These are phyloP conservation scores for Beta lomatogona DNA, from an alignment of 179 eudicot genomes.

Conservation along the genomic window DNA sequence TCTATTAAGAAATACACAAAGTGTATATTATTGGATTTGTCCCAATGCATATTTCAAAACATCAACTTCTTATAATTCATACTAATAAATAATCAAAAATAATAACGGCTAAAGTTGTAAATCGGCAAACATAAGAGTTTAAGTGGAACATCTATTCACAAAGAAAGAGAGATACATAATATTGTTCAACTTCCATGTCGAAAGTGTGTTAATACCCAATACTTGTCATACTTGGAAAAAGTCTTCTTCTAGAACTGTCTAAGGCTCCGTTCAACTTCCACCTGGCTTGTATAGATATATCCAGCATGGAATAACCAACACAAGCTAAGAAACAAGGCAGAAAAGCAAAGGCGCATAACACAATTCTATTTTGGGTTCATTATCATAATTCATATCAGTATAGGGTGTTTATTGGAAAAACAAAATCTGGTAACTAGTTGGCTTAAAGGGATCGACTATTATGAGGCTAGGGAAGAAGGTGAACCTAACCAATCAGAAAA, in stretches of 20 bases:
- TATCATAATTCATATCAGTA: background rate
- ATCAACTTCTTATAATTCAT: too few relatives aligned
- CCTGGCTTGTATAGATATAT: background rate
- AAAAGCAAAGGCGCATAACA: background rate
- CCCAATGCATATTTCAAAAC: too few relatives aligned
- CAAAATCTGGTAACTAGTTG: background rate
- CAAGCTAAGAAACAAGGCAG: background rate
- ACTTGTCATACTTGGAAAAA: background rate
- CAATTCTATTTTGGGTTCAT: background rate
- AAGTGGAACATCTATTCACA: too few relatives aligned
- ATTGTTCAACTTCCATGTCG: too few relatives aligned
- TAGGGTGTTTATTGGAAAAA: background rate
- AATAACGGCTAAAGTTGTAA: too few relatives aligned
- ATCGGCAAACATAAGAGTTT: too few relatives aligned
- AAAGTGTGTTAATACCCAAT: background rate
- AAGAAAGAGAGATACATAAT: too few relatives aligned
- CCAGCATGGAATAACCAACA: background rate
- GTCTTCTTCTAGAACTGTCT: background rate
- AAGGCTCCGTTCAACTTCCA: background rate
- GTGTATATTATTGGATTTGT: too few relatives aligned
- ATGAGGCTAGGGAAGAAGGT: background rate
- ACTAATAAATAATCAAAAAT: too few relatives aligned
- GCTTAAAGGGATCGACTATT: background rate
- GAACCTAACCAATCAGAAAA: background rate
- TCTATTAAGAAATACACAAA: too few relatives aligned